Evolutionary conservation across 805 yeast genomes (phyloP).

Genomic region (Spathaspora hagerdaliae): DNA sequence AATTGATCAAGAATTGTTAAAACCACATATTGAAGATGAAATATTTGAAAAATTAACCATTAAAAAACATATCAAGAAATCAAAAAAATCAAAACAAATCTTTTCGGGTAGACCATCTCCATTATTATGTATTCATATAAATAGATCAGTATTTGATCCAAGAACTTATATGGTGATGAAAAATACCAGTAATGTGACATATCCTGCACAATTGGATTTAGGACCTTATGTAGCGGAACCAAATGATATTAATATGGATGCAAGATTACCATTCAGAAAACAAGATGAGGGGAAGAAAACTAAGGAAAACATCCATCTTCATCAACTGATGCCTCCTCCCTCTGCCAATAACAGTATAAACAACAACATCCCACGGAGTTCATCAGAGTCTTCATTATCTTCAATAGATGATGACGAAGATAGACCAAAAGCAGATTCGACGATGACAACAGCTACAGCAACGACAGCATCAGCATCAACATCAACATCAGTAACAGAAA

Average conservation of each 20-base stretch:
- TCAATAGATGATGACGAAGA: conserved; percentile 1
- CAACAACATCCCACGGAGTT: not conserved
- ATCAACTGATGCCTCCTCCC: not conserved
- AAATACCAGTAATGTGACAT: conserved; percentile 76
- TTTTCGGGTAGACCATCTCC: conserved; percentile 80
- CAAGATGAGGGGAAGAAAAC: conserved; percentile 35
- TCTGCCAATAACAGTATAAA: not conserved
- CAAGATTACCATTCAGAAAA: conserved; percentile 68
- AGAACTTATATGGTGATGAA: conserved; percentile 78
- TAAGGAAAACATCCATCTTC: not conserved
- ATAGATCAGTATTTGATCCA: conserved; percentile 90
- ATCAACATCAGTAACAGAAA: too few relatives aligned
- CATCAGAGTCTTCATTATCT: conserved; percentile 1
- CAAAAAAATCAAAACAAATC: conserved; percentile 81
- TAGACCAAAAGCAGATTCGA: conserved; percentile 8
- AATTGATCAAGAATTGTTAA: conserved; percentile 46
- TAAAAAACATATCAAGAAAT: conserved; percentile 66
- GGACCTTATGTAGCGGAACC: conserved; percentile 67
- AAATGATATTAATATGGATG: conserved; percentile 71
- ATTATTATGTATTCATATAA: conserved; percentile 78
- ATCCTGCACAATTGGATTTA: conserved; percentile 67
- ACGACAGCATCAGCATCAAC: not conserved
- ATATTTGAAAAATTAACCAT: conserved; percentile 71
- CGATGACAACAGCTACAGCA: conserved; percentile 3
- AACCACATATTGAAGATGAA: conserved; percentile 75